These are phyloP conservation scores for Moesziomyces sp. DNA, from an alignment of 1,284 basidiomycete genomes.

Conservation along the genomic window DNA sequence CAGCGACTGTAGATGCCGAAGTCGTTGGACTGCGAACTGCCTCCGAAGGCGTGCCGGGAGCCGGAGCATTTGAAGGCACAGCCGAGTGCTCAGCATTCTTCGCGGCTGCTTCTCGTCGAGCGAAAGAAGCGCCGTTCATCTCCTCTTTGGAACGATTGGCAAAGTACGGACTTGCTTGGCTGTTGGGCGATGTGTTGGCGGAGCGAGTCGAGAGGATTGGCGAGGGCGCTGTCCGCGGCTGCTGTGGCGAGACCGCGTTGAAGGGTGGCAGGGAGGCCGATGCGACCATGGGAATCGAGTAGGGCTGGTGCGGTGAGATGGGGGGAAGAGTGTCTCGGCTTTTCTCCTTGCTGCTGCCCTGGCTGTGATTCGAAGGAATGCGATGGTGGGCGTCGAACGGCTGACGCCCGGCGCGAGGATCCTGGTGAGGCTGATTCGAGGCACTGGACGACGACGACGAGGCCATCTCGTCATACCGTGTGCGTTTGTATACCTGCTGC, in stretches of 20 bases:
- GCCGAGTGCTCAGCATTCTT: background rate
- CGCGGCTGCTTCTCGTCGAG: background rate
- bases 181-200: slow-evolving; percentile 18
- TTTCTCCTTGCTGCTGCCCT: slow-evolving; percentile 27
- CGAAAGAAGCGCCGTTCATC: background rate
- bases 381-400: slow-evolving; percentile 26
- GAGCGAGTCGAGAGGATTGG: slow-evolving; percentile 17
- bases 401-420: slow-evolving; percentile 22
- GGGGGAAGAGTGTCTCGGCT: slow-evolving; percentile 25
- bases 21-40: slow-evolving; percentile 12
- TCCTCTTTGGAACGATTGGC: background rate
- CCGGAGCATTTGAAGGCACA: background rate
- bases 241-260: slow-evolving; percentile 12
- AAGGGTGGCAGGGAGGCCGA: slow-evolving; percentile 30
- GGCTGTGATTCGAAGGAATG: slow-evolving; percentile 39
- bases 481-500: slow-evolving; percentile 41
- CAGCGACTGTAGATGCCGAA: background rate
- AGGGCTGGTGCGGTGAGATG: slow-evolving; percentile 25
- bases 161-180: slow-evolving; percentile 15
- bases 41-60: background rate
- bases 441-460: slow-evolving; percentile 23
- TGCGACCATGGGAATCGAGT: slow-evolving; percentile 22
- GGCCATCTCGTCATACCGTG: slow-evolving; percentile 29
- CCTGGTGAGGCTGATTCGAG: slow-evolving; percentile 20
- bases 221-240: slow-evolving; percentile 10